Conservation (phyloP, 495 filamentous ascomycete genomes). For the Podospora appendiculata region DNA sequence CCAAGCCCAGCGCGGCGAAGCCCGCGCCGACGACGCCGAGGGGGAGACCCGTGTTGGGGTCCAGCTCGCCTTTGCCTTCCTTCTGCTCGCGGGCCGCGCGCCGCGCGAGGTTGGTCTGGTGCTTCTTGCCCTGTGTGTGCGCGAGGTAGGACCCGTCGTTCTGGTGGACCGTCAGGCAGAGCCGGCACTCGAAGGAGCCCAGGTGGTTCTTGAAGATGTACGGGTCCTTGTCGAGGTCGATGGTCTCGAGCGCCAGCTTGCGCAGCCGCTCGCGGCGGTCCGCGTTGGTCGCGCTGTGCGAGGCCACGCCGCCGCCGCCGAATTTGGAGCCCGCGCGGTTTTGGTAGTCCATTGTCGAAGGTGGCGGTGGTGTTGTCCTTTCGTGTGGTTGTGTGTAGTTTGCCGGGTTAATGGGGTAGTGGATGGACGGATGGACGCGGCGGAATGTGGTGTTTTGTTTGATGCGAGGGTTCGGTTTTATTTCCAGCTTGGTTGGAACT, state of each 20-base stretch:
- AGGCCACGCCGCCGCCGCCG: conserved; percentile 94
- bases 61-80: conserved; percentile 64
- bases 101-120: conserved; percentile 97
- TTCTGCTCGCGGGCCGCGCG: conserved; percentile 90
- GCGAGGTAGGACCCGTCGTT: conserved; percentile 99
- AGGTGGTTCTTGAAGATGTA: conserved; percentile 99
- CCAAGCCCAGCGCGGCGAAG: conserved; percentile 33
- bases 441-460: neutral
- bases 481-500: no score
- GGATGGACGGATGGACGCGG: neutral
- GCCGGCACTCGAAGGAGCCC: conserved; percentile 94
- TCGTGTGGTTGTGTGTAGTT: neutral
- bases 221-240: conserved; percentile 98
- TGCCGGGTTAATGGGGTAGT: neutral
- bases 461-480: no score
- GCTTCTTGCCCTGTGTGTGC: conserved; percentile 97
- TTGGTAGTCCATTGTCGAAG: conserved; percentile 56
- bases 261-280: conserved; percentile 95
- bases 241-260: conserved; percentile 95
- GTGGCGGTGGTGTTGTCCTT: neutral
- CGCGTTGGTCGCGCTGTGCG: conserved; percentile 85
- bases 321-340: conserved; percentile 97
- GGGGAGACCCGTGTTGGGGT: conserved; percentile 66
- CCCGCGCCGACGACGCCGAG: conserved; percentile 70
- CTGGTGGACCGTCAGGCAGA: conserved; percentile 98